Evolutionary conservation across 2,329 filamentous ascomycete species (phyloP).

Genomic region (Xylariaceae sp.): DNA sequence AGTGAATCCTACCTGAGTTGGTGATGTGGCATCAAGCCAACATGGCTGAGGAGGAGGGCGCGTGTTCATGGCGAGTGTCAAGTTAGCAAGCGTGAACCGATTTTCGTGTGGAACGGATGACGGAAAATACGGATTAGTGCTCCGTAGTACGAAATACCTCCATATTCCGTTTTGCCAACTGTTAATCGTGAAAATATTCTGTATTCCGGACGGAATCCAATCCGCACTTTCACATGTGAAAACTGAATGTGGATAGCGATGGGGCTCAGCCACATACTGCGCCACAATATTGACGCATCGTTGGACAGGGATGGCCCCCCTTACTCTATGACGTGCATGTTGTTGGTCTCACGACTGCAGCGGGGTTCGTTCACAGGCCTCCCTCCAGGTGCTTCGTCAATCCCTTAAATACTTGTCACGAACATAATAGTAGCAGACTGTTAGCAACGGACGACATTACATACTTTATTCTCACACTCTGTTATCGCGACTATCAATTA

Average conservation of each 20-base stretch:
- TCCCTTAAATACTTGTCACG: not conserved
- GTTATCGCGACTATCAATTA: not conserved
- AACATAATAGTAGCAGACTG: not conserved
- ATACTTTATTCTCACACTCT: not conserved
- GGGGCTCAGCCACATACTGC: not conserved
- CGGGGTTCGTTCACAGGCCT: not conserved
- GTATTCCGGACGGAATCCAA: not conserved
- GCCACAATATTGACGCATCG: not conserved
- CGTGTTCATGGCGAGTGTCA: too few relatives aligned
- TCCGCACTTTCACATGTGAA: not conserved
- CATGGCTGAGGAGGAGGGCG: too few relatives aligned
- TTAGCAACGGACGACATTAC: not conserved
- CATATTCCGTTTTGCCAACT: not conserved
- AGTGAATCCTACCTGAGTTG: too few relatives aligned
- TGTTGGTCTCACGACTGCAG: not conserved
- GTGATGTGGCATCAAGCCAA: too few relatives aligned
- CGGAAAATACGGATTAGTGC: too few relatives aligned
- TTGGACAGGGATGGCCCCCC: not conserved
- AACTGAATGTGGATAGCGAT: not conserved
- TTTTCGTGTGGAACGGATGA: too few relatives aligned
- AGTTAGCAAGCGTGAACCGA: too few relatives aligned
- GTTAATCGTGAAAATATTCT: too few relatives aligned
- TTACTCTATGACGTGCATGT: constrained; percentile 1
- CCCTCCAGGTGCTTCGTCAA: not conserved
- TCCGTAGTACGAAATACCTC: too few relatives aligned